Conservation (phyloP, 176 grass and related monocot genomes). For the Musa troglodytarum region DNA sequence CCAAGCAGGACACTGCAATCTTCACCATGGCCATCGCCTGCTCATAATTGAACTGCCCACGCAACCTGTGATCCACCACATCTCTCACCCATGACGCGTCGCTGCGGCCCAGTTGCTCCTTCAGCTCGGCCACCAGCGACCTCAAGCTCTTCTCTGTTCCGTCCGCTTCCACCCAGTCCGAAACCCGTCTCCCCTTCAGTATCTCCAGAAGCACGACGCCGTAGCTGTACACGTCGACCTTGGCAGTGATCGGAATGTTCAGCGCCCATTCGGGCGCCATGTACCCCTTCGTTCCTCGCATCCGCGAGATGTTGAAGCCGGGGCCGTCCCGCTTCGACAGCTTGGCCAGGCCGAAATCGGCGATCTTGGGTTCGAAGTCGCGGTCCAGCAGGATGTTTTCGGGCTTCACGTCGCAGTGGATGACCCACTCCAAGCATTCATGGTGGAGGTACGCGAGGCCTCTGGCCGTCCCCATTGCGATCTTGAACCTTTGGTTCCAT, state of each 20-base stretch:
- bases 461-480: slow-evolving; percentile 58
- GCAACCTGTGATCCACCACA: slow-evolving; percentile 8
- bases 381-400: slow-evolving; percentile 68
- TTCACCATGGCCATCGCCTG: slow-evolving; percentile 15
- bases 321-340: slow-evolving; percentile 42
- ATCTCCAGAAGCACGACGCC: slow-evolving; percentile 2
- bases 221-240: slow-evolving; percentile 29
- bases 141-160: neutral
- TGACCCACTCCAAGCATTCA: slow-evolving; percentile 79
- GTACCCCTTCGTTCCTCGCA: slow-evolving; percentile 78
- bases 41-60: slow-evolving; percentile 16
- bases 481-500: slow-evolving; percentile 56
- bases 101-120: no score
- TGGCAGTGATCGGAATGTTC: slow-evolving; percentile 44
- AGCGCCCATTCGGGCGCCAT: slow-evolving; percentile 84
- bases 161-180: neutral
- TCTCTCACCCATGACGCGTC: neutral
- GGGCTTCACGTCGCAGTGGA: slow-evolving; percentile 88
- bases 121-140: neutral
- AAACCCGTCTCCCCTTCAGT: neutral
- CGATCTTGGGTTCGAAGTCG: slow-evolving; percentile 76
- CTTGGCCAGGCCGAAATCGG: slow-evolving; percentile 67
- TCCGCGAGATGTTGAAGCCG: slow-evolving; percentile 50
- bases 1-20: slow-evolving; percentile 15
- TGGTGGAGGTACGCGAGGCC: slow-evolving; percentile 80